phyloP scores from a whole-genome alignment of 306 rosid genomes.

The Vachellia pachyceras region DNA sequence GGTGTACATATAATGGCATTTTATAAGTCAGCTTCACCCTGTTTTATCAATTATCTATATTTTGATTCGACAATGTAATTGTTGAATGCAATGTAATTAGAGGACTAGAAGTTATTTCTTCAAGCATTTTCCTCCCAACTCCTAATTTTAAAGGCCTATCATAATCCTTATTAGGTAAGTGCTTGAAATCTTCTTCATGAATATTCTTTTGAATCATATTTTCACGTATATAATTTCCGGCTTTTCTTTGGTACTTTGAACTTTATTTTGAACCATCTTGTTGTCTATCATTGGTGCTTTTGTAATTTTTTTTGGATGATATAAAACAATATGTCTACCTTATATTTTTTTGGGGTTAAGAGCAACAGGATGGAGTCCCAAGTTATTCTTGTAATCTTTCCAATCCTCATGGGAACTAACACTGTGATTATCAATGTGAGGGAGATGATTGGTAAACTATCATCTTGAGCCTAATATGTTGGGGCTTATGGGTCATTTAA shows the following conservation, averaged over 20 bases:
- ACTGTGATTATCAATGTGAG: neutral
- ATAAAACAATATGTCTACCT: neutral
- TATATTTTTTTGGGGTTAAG: neutral
- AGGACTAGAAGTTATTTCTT: neutral
- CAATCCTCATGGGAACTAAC: neutral
- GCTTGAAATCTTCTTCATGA: neutral
- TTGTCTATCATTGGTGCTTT: neutral
- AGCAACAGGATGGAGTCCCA: neutral
- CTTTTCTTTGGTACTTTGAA: too few species aligned
- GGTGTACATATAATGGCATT: conserved; percentile 20
- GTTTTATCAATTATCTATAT: too few species aligned
- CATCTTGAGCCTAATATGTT: neutral
- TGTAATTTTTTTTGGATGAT: neutral
- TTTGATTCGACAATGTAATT: conserved; percentile 11
- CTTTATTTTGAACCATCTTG: conserved; percentile 10
- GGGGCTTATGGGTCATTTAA: neutral
- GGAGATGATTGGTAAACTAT: neutral
- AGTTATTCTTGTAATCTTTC: neutral
- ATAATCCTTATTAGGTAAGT: neutral
- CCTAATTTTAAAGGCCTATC: conserved; percentile 1
- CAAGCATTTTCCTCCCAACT: neutral
- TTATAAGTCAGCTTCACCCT: conserved; percentile 8
- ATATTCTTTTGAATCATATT: conserved; percentile 2
- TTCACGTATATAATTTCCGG: neutral
- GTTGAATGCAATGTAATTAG: neutral